phyloP scores from a whole-genome alignment of 352 stramenopile species.

The Globisporangium cylindrosporum region DNA sequence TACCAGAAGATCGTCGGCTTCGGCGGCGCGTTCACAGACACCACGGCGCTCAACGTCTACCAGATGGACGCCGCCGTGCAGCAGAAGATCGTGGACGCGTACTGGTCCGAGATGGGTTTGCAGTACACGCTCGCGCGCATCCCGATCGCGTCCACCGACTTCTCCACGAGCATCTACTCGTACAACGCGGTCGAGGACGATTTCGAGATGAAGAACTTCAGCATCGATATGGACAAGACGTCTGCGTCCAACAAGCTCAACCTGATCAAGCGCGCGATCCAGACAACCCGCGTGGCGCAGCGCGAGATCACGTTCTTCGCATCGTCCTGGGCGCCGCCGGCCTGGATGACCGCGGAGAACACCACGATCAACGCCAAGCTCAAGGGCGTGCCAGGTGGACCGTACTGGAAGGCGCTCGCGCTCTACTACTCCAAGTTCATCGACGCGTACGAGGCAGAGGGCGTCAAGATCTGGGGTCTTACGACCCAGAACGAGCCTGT shows the following conservation, averaged over 20 bases:
- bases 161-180: conserved; percentile 84
- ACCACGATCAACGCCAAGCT: conserved; percentile 54
- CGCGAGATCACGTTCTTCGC: conserved; percentile 67
- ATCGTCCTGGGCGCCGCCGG: conserved; percentile 79
- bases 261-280: conserved; percentile 60
- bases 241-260: conserved; percentile 58
- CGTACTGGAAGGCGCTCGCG: conserved; percentile 73
- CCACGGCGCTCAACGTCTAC: conserved; percentile 77
- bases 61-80: conserved; percentile 55
- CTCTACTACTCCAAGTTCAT: conserved; percentile 90
- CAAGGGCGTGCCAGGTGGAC: conserved; percentile 46
- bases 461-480: conserved; percentile 74
- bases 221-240: conserved; percentile 77
- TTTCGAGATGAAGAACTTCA: conserved; percentile 79
- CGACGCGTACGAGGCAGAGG: conserved; percentile 68
- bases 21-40: conserved; percentile 88
- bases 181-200: conserved; percentile 85
- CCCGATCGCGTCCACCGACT: conserved; percentile 85
- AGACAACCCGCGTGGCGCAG: conserved; percentile 27
- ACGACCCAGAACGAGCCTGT: conserved; percentile 87
- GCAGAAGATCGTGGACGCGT: conserved; percentile 68
- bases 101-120: conserved; percentile 75
- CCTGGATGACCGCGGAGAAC: conserved; percentile 86
- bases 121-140: conserved; percentile 84
- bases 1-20: conserved; percentile 88